Evolutionary conservation across 2,329 filamentous ascomycete genomes (phyloP), one percentile per base, ranked within the genome.

Genomic region (Penicillium palitans): DNA sequence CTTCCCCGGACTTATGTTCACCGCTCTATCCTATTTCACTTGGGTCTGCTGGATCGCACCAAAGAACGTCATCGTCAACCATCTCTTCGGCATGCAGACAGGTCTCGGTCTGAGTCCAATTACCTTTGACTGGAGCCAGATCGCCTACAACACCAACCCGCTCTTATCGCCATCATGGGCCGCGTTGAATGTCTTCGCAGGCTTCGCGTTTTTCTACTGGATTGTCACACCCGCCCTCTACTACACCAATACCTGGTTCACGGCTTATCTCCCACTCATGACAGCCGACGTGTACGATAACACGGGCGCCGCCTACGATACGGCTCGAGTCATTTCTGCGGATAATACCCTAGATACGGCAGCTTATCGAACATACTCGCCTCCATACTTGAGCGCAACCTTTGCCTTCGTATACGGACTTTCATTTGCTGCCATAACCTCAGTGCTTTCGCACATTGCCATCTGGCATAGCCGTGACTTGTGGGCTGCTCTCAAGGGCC

Each of bases 351-450:
- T 89, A 54, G 83, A 88, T 69, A 79, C 82, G 63, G 80, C 77
- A 1, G 82, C 81, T 17, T 89, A 89, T 70, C 76, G 79, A 61
- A 77, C 76, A n/a, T 88, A 89, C 71, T 88, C 86, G 12, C 86
- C 86, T 2, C 77, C 87, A 0, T 88, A 82, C 65, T 75, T 89
- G 13, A 79, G 83, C 0, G 79, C 85, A 0, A 86, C 87, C 57
- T 89, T 78, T 53, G 73, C 73, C 6, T 69, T 79, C 49, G 69
- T 68, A 15, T 79, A 89, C 63, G 86, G 85, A 1, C 74, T 88
- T 10, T 84, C 83, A 0, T 89, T 89, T 65, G 87, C 87, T 6
- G 82, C 85, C 9, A 82, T 88, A 33, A 80, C 84, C 1, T 81
- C 85, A 10, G 83, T 72, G 0, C 64, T 73, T 13, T 64, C 67